Evolutionary conservation across 768 basidiomycete species (phyloP), one percentile per base, ranked within the genome.

Genomic region (Tricholoma furcatifolium): DNA sequence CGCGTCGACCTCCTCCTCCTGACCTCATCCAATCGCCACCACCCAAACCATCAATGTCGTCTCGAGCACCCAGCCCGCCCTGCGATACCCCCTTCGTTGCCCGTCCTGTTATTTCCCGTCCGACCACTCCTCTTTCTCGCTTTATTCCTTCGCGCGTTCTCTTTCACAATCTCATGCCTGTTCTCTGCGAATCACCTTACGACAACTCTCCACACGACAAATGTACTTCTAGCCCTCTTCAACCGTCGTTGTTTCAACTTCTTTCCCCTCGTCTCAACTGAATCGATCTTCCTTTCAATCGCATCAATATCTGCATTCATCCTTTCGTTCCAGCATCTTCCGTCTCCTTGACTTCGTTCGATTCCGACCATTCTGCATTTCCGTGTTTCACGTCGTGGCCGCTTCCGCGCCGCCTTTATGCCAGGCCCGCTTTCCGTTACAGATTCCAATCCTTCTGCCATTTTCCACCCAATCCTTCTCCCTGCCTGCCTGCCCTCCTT

Each of bases 81-180:
- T 56, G 56, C 57, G 63, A 56, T 56, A 56, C 60, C 48, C 63
- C 42, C 23, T 59, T 55, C 41, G 59, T 60, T 44, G 59, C 56
- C 23, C 48, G 42, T 47, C 55, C 39, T 32, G 27, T 42, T 10
- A 44, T 39, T 3, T 53, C 60, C 42, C 63, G 54, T 15, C 64
- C 61, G 51, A 60, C 56, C 60, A 73, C 73, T 49, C 70, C 66
- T 23, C 58, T 61, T 61, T 62, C 74, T 27, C 70, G 71, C 30
- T 76, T 79, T 61, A 69, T 76, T 57, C 78, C 78, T 15, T 74
- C 75, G 50, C 74, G 67, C 55, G 72, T 81, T 60, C 71, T 74
- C 15, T 84, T 84, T 57, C 75, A 72, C 63, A 74, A 83, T 59
- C 80, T 87, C 62, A 83, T 86, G 82, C 84, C 84, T 35, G 76